A percentile compares a stretch with the other conserved stretches of the same genome.
phyloP scores from a whole-genome alignment of 2,329 filamentous ascomycete genomes.

The Aurifilum marmelostoma region DNA sequence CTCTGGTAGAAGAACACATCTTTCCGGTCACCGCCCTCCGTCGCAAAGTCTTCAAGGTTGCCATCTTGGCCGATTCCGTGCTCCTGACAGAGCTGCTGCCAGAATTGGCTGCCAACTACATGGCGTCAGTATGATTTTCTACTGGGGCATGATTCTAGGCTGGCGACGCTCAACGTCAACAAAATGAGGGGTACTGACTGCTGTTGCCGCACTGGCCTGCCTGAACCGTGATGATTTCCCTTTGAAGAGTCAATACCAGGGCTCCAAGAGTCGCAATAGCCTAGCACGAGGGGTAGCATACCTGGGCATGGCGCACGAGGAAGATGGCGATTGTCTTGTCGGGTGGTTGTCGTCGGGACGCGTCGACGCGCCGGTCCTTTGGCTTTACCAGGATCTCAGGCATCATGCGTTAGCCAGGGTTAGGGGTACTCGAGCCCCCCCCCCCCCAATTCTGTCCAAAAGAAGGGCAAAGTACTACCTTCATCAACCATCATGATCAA shows the following conservation, averaged over 20 bases:
- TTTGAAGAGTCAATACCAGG: slow-evolving; percentile 42
- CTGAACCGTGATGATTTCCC: slow-evolving; percentile 99
- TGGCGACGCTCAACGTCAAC: slow-evolving; percentile 29
- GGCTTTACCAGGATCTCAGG: background rate
- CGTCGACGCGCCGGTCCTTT: slow-evolving; percentile 17
- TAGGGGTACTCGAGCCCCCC: background rate
- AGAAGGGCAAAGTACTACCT: no score
- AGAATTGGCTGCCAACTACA: slow-evolving; percentile 93
- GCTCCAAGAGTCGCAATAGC: background rate
- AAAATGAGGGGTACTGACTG: slow-evolving; percentile 64
- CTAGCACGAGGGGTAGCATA: slow-evolving; percentile 27
- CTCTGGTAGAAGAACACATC: slow-evolving; percentile 99
- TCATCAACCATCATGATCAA: background rate
- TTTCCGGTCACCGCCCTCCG: slow-evolving; percentile 95
- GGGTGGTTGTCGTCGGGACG: slow-evolving; percentile 5
- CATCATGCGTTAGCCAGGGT: background rate
- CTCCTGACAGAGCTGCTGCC: slow-evolving; percentile 97
- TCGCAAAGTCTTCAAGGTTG: slow-evolving; percentile 96
- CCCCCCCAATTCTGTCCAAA: no score
- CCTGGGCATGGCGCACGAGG: slow-evolving; percentile 40
- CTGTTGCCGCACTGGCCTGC: slow-evolving; percentile 99
- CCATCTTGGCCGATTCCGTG: slow-evolving; percentile 98
- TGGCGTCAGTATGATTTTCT: slow-evolving; percentile 37
- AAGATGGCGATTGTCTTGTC: slow-evolving; percentile 7
- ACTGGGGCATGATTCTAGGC: slow-evolving; percentile 28